Evolutionary conservation across 257 asterid genomes (phyloP), one percentile per base, ranked within the genome.

Genomic region (Cordia subcordata): DNA sequence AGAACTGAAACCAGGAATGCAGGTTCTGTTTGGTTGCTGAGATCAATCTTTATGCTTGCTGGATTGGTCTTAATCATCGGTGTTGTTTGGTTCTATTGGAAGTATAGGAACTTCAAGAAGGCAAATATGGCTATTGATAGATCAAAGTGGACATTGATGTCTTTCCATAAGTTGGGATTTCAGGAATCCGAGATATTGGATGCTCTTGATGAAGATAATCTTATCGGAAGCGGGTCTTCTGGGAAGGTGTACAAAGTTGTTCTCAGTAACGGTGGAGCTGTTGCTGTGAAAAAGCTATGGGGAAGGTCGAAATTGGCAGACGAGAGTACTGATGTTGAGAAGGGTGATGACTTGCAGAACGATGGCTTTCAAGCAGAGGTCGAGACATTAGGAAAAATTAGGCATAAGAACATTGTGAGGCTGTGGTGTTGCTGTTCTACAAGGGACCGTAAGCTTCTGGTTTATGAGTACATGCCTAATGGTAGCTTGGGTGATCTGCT

Each of bases 231-330:
- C 16, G 99, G 99, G 0, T 66, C 93, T 5, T 92, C 99, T 0
- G 99, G 99, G 10, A 88, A 86, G 71, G 99, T 92, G 37, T 92
- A 92, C 80, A 92, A 92, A 88, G 96, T 92, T 33, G 96, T 88
- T 33, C 61, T 88, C 55, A 81, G 86, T 82, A 86, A 69, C 15
- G 94, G 90, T 4, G 96, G 86, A 57, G 84, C 75, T 0, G 95
- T 84, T 10, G 99, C 99, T 0, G 99, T 92, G 70, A 92, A 92
- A 61, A 92, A 77, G 81, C 91, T 88, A 3, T 83, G 92, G 95
- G 83, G 84, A n/a, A 62, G 67, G 19, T 47, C 87, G 0, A 91
- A 91, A 60, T 42, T 70, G 11, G 70, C 77, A 0, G 89, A 78
- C 4, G 87, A 75, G 23, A 47, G 77, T 63, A 22, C 70, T 17